These are phyloP conservation scores for Canariomyces notabilis DNA, from an alignment of 2,329 filamentous ascomycete species.

Conservation along the genomic window DNA sequence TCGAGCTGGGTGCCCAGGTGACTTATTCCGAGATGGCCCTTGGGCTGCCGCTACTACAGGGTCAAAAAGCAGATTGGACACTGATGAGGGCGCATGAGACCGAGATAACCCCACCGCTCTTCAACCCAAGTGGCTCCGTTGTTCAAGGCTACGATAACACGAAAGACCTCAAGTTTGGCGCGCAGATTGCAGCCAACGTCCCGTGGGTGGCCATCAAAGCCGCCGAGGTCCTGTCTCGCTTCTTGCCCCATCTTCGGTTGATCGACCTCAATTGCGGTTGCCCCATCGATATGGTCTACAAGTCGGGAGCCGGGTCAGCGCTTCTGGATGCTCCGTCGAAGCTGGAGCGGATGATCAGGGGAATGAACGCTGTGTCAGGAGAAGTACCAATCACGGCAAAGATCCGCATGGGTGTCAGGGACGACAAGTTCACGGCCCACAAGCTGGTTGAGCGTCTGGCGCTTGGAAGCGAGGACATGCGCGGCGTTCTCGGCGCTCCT, in stretches of 20 bases:
- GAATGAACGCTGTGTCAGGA: conserved; percentile 91
- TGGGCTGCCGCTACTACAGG: conserved; percentile 82
- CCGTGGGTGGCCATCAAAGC: conserved; percentile 87
- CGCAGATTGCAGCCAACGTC: conserved; percentile 87
- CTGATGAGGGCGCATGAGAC: conserved; percentile 87
- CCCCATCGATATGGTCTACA: conserved; percentile 90
- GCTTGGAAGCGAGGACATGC: conserved; percentile 69
- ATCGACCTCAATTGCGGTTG: conserved; percentile 97
- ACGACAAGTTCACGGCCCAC: conserved; percentile 70
- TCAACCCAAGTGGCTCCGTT: conserved; percentile 50
- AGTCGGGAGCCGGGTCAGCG: conserved; percentile 82
- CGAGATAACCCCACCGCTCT: conserved; percentile 68
- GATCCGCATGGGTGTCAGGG: conserved; percentile 85
- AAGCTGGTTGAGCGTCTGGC: conserved; percentile 79
- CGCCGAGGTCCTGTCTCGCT: conserved; percentile 70
- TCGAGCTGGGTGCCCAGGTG: conserved; percentile 81
- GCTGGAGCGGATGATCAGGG: conserved; percentile 87
- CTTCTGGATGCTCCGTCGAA: conserved; percentile 85
- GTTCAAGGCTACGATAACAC: conserved; percentile 76
- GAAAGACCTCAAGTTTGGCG: conserved; percentile 82
- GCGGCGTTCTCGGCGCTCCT: conserved; percentile 64
- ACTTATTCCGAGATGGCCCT: conserved; percentile 99
- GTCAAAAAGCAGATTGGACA: conserved; percentile 89
- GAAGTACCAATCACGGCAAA: conserved; percentile 92
- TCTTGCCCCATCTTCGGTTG: conserved; percentile 77